Conservation (phyloP, 148 eudicot species). For the Oxyria digyna region DNA sequence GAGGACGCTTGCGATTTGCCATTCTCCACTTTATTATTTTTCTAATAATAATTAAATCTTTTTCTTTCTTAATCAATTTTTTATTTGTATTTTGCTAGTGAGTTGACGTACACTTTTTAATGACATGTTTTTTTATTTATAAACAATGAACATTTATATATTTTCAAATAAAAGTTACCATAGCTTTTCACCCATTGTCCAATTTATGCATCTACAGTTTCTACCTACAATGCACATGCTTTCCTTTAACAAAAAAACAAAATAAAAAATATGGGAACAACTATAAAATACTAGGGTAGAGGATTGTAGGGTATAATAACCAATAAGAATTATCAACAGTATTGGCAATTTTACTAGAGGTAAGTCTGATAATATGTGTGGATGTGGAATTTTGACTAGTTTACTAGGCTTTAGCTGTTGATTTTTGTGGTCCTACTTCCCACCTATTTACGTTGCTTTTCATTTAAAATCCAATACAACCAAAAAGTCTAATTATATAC, state of each 20-base stretch:
- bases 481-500: constrained; percentile 4
- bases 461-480: background rate
- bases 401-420: constrained; percentile 6
- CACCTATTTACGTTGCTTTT: background rate
- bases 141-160: no score
- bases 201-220: background rate
- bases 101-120: background rate
- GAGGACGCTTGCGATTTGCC: constrained; percentile 9
- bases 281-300: background rate
- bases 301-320: background rate
- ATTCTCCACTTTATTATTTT: background rate
- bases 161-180: background rate
- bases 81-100: background rate
- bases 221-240: no score
- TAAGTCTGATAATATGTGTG: no score
- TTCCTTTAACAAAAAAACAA: background rate
- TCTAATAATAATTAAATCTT: background rate
- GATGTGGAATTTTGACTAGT: constrained; percentile 2
- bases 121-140: background rate
- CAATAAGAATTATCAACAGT: background rate
- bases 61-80: background rate
- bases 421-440: constrained; percentile 7
- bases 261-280: background rate
- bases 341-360: background rate
- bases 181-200: background rate